These are phyloP conservation scores for Paecilomyces sp. DNA, from an alignment of 2,329 filamentous ascomycete genomes.

Conservation along the genomic window DNA sequence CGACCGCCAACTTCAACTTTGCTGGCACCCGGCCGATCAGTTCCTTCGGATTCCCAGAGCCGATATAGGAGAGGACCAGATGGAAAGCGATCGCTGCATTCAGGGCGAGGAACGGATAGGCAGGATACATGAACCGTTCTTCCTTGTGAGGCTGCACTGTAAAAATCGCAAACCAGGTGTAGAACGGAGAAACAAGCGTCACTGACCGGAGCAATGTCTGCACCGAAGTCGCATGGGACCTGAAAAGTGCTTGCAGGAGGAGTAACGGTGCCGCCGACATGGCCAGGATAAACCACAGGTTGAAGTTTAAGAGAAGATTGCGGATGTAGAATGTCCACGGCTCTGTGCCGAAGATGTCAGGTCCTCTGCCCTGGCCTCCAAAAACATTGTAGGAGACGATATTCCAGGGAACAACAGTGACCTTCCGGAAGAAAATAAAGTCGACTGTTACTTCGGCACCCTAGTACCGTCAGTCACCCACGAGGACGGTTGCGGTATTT, in stretches of 20 bases:
- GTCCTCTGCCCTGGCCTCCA: conserved; percentile 66
- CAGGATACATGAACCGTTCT: conserved; percentile 97
- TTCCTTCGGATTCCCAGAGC: conserved; percentile 60
- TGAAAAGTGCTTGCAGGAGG: conserved; percentile 61
- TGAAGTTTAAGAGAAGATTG: conserved; percentile 90
- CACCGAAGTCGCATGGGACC: conserved; percentile 54
- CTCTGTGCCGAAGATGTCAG: conserved; percentile 90
- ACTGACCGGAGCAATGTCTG: conserved; percentile 67
- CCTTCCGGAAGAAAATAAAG: conserved; percentile 74
- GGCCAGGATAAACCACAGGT: conserved; percentile 83
- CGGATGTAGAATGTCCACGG: conserved; percentile 95
- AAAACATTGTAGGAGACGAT: conserved; percentile 97
- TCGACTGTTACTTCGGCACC: conserved; percentile 64
- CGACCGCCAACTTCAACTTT: conserved; percentile 61
- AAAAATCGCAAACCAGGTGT: conserved; percentile 90
- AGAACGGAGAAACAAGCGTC: conserved; percentile 78
- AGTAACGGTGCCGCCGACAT: conserved; percentile 68
- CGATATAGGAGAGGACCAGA: conserved; percentile 67
- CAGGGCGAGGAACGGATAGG: conserved; percentile 81
- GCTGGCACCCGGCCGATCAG: conserved; percentile 66
- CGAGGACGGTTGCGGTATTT: background rate
- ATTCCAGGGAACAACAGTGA: conserved; percentile 75
- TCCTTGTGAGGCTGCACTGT: conserved; percentile 93
- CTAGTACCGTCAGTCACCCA: conserved; percentile 39
- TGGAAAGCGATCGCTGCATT: conserved; percentile 83